Evolutionary conservation across 106 monocot species (phyloP), one percentile per base, ranked within the genome.

Genomic region (Platanthera zijinensis): DNA sequence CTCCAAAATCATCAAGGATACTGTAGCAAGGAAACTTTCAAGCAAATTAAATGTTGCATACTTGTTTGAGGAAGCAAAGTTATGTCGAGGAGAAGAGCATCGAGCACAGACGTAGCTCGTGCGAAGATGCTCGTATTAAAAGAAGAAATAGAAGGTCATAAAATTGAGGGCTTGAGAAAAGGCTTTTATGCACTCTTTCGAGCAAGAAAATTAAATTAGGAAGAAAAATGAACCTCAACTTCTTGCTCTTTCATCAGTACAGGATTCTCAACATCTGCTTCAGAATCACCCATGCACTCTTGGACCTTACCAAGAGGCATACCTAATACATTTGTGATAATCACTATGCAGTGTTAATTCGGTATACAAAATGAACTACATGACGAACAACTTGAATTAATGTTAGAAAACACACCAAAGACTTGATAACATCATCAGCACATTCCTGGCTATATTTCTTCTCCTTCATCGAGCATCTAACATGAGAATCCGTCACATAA

Each of bases 271-370:
- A 76, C 77, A 82, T 96, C 93, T 9, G 84, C 85, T 63, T 90
- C 80, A 14, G 93, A 90, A 85, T 96, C 89, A 39, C 96, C 96
- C 89, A 96, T 93, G 81, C 96, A 96, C 48, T 89, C 84, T 48
- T 78, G 77, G 47, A 96, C 81, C 76, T 90, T 89, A 51, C 90
- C 84, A 51, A 85, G 66, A 62, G 92, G 80, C 64, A 96, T 57
- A 32, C 80, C 95, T 92, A 74, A 83, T 63, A 51, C 52, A 70
- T 57, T 51, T 19, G 51, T 51, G 22, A 51, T 17, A 10, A 48
- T 72, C 22, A 51, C 51, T 8, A 72, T 21, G 0, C 19, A 72
- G 13, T 50, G 5, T 15, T 48, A 46, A 18, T 15, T 48, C 10
- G 32, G 25, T 18, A 51, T 14, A 57, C 15, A 63, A 47, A 64